Evolutionary conservation across 352 stramenopile species (phyloP).

Genomic region (Pythium volutum): DNA sequence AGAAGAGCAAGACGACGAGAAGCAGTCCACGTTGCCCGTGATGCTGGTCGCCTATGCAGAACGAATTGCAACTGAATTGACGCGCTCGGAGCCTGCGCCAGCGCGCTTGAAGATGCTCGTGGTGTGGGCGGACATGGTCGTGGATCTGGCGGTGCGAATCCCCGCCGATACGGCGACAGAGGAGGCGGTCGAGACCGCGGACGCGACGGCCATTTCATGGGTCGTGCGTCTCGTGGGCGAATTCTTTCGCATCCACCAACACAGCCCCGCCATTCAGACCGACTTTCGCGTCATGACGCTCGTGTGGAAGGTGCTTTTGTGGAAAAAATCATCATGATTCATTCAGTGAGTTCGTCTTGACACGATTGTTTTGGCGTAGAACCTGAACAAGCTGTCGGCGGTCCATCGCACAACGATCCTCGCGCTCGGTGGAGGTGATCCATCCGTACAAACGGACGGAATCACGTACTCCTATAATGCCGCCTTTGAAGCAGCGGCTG

Average conservation of each 20-base stretch:
- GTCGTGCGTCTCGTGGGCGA: constrained; percentile 7
- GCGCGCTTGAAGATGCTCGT: background rate
- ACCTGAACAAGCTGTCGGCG: constrained; percentile 23
- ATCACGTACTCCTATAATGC: background rate
- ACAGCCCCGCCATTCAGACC: background rate
- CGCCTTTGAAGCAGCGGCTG: constrained; percentile 18
- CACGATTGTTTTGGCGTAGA: constrained; percentile 1
- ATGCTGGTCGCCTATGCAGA: constrained; percentile 11
- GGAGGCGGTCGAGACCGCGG: background rate
- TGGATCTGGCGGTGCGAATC: constrained; percentile 12
- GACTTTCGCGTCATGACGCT: constrained; percentile 26
- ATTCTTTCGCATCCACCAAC: constrained; percentile 16
- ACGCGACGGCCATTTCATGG: background rate
- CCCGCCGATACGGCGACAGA: background rate
- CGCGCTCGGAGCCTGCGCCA: background rate
- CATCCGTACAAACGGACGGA: background rate
- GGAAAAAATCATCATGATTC: background rate
- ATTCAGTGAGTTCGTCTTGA: background rate
- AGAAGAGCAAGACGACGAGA: background rate
- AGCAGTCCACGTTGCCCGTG: background rate
- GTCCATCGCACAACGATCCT: constrained; percentile 4
- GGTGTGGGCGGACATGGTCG: constrained; percentile 13
- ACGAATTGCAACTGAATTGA: constrained; percentile 9
- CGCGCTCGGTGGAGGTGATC: background rate
- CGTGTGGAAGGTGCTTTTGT: constrained; percentile 21